Percentiles rank a stretch among this genome's conserved stretches.
Conservation (phyloP, 2,329 filamentous ascomycete species). For the Sporothrix dimorphospora region DNA sequence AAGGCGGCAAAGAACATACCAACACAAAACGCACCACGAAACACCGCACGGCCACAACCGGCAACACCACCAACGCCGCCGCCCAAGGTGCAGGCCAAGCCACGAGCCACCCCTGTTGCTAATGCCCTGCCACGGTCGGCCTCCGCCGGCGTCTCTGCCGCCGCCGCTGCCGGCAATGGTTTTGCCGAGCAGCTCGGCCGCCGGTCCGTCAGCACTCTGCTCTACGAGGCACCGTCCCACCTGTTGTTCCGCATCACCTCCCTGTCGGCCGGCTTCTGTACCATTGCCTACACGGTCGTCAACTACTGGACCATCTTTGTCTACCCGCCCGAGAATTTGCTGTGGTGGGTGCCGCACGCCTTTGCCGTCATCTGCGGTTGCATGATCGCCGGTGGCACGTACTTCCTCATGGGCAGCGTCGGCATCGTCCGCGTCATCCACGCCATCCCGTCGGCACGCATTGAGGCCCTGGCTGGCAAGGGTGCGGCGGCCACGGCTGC, state of each 20-base stretch:
- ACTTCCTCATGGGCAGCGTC: conserved; percentile 60
- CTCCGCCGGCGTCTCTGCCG: neutral
- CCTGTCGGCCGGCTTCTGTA: conserved; percentile 59
- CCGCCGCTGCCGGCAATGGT: neutral
- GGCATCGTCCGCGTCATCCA: conserved; percentile 62
- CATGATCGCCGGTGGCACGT: conserved; percentile 63
- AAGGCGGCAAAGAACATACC: neutral
- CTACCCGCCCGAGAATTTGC: conserved; percentile 54
- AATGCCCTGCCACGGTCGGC: neutral
- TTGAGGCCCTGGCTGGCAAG: conserved; percentile 22
- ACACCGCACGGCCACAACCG: neutral
- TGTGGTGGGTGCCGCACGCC: conserved; percentile 59
- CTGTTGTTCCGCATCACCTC: conserved; percentile 64
- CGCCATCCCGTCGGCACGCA: conserved; percentile 51
- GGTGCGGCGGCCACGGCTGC: conserved; percentile 31
- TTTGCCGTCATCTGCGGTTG: conserved; percentile 62
- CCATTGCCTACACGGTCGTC: conserved; percentile 54
- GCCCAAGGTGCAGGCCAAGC: neutral
- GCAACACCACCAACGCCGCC: neutral
- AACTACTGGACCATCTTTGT: conserved; percentile 56
- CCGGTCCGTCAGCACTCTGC: conserved; percentile 57
- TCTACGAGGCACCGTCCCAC: conserved; percentile 69
- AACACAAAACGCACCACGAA: neutral
- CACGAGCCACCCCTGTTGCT: neutral
- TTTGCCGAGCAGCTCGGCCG: conserved; percentile 61